Conservation (phyloP, 2,329 filamentous ascomycete genomes). For the Grosmannia clavigera region DNA sequence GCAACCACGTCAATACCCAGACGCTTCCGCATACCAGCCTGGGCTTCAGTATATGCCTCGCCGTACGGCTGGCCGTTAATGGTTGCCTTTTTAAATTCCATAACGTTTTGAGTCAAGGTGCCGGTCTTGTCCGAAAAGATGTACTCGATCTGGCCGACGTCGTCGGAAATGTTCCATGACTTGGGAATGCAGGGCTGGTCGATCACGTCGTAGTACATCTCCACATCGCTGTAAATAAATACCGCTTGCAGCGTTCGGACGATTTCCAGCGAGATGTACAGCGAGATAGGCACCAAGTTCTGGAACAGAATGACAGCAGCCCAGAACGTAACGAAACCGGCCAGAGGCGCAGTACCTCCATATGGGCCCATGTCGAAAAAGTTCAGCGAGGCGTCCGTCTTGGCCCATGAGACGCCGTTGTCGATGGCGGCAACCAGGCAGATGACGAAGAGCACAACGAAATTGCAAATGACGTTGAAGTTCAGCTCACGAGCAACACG, state of each 20-base stretch:
- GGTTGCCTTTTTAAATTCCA: slow-evolving; percentile 98
- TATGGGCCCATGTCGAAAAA: slow-evolving; percentile 83
- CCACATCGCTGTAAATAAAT: slow-evolving; percentile 92
- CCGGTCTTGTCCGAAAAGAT: slow-evolving; percentile 49
- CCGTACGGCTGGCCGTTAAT: slow-evolving; percentile 95
- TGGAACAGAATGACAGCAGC: slow-evolving; percentile 90
- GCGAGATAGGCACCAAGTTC: slow-evolving; percentile 95
- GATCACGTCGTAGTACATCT: slow-evolving; percentile 94
- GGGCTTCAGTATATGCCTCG: slow-evolving; percentile 94
- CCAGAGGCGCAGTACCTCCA: slow-evolving; percentile 59
- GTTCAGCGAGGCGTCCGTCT: slow-evolving; percentile 58
- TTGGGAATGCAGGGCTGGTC: slow-evolving; percentile 95
- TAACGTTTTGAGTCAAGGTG: slow-evolving; percentile 16
- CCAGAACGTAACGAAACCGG: slow-evolving; percentile 96
- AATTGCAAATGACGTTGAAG: slow-evolving; percentile 96
- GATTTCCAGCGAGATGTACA: slow-evolving; percentile 95
- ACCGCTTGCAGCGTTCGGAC: slow-evolving; percentile 85
- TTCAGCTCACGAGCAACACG: slow-evolving; percentile 89
- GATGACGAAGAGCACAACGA: slow-evolving; percentile 77
- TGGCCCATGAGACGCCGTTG: slow-evolving; percentile 71
- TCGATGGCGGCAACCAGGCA: slow-evolving; percentile 77
- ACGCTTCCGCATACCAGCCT: slow-evolving; percentile 90
- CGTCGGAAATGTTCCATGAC: slow-evolving; percentile 98
- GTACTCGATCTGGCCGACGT: slow-evolving; percentile 95
- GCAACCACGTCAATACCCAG: slow-evolving; percentile 76